Percentiles rank a stretch among this genome's conserved stretches.
Evolutionary conservation across 2,329 filamentous ascomycete genomes (phyloP).

Genomic region (Alternaria sp.): DNA sequence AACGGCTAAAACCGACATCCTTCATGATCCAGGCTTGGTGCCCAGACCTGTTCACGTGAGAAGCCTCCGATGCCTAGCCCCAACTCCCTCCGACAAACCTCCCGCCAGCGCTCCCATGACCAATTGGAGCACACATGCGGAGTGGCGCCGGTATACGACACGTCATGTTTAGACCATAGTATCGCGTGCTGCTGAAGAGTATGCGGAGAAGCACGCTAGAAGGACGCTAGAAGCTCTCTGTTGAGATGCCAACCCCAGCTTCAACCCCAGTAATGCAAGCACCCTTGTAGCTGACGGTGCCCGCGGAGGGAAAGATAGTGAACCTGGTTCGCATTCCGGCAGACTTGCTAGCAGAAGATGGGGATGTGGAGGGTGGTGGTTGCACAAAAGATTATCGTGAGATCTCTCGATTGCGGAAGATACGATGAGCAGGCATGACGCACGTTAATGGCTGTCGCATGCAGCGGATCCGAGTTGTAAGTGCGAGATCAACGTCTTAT

Average conservation of each 20-base stretch:
- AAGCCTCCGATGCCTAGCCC: constrained; percentile 3
- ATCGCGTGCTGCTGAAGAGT: background rate
- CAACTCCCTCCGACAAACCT: constrained; percentile 22
- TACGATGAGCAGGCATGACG: background rate
- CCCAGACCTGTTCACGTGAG: constrained; percentile 12
- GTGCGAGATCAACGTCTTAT: background rate
- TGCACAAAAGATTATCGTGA: background rate
- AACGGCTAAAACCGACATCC: constrained; percentile 3
- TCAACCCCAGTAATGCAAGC: constrained; percentile 7
- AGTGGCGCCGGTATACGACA: constrained; percentile 1
- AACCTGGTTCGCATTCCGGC: background rate
- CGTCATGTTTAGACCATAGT: constrained; percentile 5
- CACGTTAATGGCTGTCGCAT: background rate
- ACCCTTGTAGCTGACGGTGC: background rate
- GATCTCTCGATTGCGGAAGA: background rate
- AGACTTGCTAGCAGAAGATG: constrained; percentile 1
- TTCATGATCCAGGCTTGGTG: constrained; percentile 4
- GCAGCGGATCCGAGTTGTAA: background rate
- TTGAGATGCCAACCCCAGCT: constrained; percentile 20
- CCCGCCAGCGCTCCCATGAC: constrained; percentile 12
- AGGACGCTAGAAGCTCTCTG: constrained; percentile 29
- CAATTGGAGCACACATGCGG: constrained; percentile 8
- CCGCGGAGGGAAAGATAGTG: constrained; percentile 6
- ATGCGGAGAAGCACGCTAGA: constrained; percentile 36
- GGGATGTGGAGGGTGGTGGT: background rate